Evolutionary conservation across 2,329 filamentous ascomycete genomes (phyloP).

Genomic region (Sarocladiaceae sp.): DNA sequence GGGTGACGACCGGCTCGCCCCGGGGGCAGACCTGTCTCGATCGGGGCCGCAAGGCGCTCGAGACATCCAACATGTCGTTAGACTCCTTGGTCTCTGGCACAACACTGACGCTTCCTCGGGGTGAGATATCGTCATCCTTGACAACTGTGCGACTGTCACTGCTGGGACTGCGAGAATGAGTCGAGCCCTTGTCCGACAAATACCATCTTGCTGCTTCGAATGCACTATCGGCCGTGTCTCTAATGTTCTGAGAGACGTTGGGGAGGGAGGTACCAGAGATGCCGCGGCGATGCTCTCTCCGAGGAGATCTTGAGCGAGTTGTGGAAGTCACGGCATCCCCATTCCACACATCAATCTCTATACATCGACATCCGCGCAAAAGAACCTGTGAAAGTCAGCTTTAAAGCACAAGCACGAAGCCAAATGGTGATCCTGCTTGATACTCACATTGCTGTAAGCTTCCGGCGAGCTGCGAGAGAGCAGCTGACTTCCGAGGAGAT

Average conservation of each 20-base stretch:
- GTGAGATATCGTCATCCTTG: slow-evolving; percentile 22
- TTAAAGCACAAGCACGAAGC: no score
- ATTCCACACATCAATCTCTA: slow-evolving; percentile 95
- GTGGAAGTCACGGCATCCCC: slow-evolving; percentile 44
- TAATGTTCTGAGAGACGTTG: slow-evolving; percentile 35
- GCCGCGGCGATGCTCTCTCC: slow-evolving; percentile 35
- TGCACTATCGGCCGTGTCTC: slow-evolving; percentile 26
- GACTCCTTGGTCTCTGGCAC: slow-evolving; percentile 25
- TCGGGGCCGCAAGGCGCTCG: slow-evolving; percentile 14
- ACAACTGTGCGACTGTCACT: slow-evolving; percentile 22
- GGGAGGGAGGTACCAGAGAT: slow-evolving; percentile 39
- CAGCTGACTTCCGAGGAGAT: slow-evolving; percentile 80
- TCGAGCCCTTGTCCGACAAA: slow-evolving; percentile 22
- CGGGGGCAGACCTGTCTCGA: slow-evolving; percentile 25
- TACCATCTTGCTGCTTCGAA: slow-evolving; percentile 20
- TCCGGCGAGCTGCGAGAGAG: slow-evolving; percentile 70
- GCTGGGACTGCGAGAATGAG: slow-evolving; percentile 34
- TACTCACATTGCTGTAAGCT: slow-evolving; percentile 66
- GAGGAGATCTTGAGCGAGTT: slow-evolving; percentile 27
- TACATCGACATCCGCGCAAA: slow-evolving; percentile 72
- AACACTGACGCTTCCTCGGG: slow-evolving; percentile 23
- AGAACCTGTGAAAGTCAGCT: slow-evolving; percentile 49
- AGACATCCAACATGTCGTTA: slow-evolving; percentile 26
- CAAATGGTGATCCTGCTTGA: neutral
- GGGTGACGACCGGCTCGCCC: slow-evolving; percentile 73